These are phyloP conservation scores for Magnusiomyces suaveolens DNA, from an alignment of 1,139 yeast species.

Conservation along the genomic window DNA sequence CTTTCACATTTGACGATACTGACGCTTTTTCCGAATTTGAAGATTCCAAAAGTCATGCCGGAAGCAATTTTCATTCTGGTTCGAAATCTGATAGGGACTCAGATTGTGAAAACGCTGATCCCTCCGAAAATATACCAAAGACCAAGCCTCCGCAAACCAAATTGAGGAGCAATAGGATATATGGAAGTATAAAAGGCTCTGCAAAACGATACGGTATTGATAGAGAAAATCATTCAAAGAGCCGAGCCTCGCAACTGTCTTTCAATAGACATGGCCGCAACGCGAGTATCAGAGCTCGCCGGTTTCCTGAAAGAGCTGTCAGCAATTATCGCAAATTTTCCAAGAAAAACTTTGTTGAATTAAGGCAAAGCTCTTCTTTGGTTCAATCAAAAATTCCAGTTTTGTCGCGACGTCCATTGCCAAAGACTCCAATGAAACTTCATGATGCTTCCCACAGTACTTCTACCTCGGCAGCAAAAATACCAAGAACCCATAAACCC, in stretches of 20 bases:
- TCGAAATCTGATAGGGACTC: background rate
- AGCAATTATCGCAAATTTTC: background rate
- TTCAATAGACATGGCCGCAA: no score
- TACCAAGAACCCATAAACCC: background rate
- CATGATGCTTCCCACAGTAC: background rate
- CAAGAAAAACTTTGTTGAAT: background rate
- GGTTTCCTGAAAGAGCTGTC: background rate
- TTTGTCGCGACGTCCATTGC: background rate
- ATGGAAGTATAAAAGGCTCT: no score
- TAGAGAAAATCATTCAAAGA: no score
- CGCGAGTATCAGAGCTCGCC: background rate
- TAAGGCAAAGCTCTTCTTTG: background rate
- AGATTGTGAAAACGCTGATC: background rate
- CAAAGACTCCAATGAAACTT: background rate
- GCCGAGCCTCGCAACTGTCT: no score
- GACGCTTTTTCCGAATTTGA: conserved; percentile 13
- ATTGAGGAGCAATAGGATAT: background rate
- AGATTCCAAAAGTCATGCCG: conserved; percentile 7
- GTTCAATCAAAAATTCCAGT: background rate
- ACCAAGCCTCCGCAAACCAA: no score
- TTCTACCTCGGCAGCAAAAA: background rate
- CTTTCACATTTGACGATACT: conserved; percentile 5
- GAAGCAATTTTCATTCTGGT: background rate
- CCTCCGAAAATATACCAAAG: no score
- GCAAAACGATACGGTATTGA: no score